Evolutionary conservation across 176 grass and related monocot genomes (phyloP), one percentile per base, ranked within the genome.

Genomic region (Puya raimondii): DNA sequence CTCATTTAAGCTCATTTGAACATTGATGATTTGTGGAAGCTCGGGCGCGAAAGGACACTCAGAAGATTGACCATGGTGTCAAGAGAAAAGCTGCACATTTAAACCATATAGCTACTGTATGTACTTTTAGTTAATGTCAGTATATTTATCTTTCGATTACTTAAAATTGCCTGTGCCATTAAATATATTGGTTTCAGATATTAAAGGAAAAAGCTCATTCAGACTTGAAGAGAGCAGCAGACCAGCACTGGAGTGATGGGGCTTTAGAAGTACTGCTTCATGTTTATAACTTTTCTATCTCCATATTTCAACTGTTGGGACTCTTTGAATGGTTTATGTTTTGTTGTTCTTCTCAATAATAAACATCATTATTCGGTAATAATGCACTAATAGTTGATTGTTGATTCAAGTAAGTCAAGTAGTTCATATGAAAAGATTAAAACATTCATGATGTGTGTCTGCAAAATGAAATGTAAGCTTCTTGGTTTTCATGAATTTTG

Each of bases 181-280:
- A 70, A 67, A 69, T 76, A 53, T 14, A 66, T 59, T 59, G 20
- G 74, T 64, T 81, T 64, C 23, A 92, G 93, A 81, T 79, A 78
- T 83, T 92, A 23, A 90, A 90, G 84, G 86, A 92, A 33, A 84
- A 82, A 6, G 93, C 93, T 85, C 49, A 85, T 5, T 90, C 89
- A 33, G 79, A 92, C 65, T 79, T 97, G 80, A 92, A 92, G 90
- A 92, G 79, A 90, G 89, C 86, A 65, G 93, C 93, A 70, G 93
- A 92, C 47, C 66, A 92, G 70, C 93, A 97, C 85, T 97, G 93
- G 93, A 97, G 79, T 75, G 86, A 97, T 72, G 93, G 89, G 47
- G 93, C 89, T 80, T 87, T 97, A 74, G 93, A 97, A 82, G 89
- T 97, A 52, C 50, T 50, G 21, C 17, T 69, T 78, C 13, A 56